Percentiles rank a stretch among this genome's conserved stretches.
Conservation (phyloP, 2,329 filamentous ascomycete species). For the Leptodontidium sp. region DNA sequence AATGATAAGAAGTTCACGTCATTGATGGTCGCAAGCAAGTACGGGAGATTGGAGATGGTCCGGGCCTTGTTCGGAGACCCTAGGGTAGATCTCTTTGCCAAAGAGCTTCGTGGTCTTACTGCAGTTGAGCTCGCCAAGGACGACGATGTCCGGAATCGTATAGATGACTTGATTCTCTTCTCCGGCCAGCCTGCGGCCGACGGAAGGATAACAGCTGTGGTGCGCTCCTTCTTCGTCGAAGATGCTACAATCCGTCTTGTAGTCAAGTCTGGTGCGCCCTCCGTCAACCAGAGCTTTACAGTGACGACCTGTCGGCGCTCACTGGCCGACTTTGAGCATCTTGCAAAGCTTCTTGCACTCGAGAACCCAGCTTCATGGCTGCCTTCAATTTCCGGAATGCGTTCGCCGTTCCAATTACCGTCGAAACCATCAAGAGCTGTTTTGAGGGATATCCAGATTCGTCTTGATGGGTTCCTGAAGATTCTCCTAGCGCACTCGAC, state of each 20-base stretch:
- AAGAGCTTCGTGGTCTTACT: conserved; percentile 87
- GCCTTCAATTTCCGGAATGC: conserved; percentile 77
- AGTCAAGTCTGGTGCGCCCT: conserved; percentile 90
- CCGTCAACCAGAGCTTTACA: conserved; percentile 82
- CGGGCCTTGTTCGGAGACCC: conserved; percentile 86
- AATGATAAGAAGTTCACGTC: conserved; percentile 97
- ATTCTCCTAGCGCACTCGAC: conserved; percentile 89
- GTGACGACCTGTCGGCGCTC: conserved; percentile 94
- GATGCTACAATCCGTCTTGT: conserved; percentile 93
- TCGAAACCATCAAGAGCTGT: conserved; percentile 89
- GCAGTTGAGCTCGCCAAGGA: conserved; percentile 97
- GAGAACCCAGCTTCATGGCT: conserved; percentile 98
- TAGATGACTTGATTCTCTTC: conserved; percentile 91
- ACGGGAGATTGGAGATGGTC: conserved; percentile 93
- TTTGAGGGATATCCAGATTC: conserved; percentile 85
- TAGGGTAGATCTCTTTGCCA: conserved; percentile 83
- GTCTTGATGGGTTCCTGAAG: conserved; percentile 87
- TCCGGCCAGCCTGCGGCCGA: conserved; percentile 76
- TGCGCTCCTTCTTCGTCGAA: conserved; percentile 96
- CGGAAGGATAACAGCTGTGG: conserved; percentile 87
- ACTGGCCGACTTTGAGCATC: conserved; percentile 87
- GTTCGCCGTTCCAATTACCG: conserved; percentile 91
- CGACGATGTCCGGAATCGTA: conserved; percentile 94
- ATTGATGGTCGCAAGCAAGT: conserved; percentile 98
- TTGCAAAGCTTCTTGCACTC: conserved; percentile 81